These are phyloP conservation scores for Galerina sulciceps DNA, from an alignment of 768 basidiomycete genomes.

Conservation along the genomic window DNA sequence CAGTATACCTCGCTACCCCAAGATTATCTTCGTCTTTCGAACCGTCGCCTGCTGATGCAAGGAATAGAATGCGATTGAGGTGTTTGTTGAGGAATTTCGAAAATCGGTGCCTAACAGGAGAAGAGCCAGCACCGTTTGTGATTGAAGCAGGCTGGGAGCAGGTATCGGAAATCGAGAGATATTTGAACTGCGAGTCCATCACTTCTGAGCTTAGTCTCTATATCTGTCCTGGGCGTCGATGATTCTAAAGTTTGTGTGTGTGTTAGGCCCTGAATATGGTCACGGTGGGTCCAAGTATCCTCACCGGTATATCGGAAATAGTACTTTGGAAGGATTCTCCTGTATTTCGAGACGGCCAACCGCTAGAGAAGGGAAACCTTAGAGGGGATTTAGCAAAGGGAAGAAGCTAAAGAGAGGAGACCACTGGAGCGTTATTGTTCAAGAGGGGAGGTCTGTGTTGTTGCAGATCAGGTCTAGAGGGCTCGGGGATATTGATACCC, in stretches of 20 bases:
- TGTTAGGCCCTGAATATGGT: not conserved
- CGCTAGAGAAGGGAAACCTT: not conserved
- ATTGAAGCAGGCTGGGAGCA: not conserved
- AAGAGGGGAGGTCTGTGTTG: not conserved
- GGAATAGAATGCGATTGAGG: constrained; percentile 16
- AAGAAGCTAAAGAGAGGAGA: not conserved
- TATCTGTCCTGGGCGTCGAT: not conserved
- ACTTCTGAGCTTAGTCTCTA: not conserved
- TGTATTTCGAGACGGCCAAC: not conserved
- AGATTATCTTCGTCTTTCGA: not conserved
- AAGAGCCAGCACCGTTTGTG: not conserved
- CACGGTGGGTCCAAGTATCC: not conserved
- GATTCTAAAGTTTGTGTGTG: not conserved
- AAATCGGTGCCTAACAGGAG: too few species aligned
- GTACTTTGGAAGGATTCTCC: not conserved
- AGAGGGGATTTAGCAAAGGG: not conserved
- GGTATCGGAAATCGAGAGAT: not conserved
- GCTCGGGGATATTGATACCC: not conserved
- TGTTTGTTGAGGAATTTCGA: not conserved
- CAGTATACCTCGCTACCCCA: constrained; percentile 2
- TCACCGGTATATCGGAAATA: not conserved
- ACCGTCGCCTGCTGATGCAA: constrained; percentile 15
- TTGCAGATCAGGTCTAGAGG: not conserved
- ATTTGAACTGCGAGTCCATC: not conserved
- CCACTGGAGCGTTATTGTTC: not conserved